A percentile compares a stretch with the other conserved stretches of the same genome.
These are phyloP conservation scores for Colletotrichum sp. DNA, from an alignment of 2,329 filamentous ascomycete species.

Conservation along the genomic window DNA sequence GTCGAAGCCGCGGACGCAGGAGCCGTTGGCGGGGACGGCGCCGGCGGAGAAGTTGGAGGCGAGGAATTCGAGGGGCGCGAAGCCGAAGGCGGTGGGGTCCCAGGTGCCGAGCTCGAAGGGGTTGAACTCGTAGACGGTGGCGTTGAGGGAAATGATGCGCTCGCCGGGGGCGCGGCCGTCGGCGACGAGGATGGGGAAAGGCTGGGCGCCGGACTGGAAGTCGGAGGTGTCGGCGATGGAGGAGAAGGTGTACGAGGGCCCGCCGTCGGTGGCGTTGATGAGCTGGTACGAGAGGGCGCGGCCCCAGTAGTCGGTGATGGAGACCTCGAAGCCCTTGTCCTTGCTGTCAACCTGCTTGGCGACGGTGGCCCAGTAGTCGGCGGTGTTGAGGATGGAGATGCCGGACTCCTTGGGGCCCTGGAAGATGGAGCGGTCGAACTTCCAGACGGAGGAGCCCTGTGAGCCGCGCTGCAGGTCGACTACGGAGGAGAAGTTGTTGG, in stretches of 20 bases:
- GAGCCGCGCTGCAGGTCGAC: constrained; percentile 55
- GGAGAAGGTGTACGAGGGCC: constrained; percentile 80
- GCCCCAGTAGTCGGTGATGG: constrained; percentile 90
- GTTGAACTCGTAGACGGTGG: constrained; percentile 68
- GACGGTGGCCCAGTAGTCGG: constrained; percentile 41
- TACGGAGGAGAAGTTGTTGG: constrained; percentile 84
- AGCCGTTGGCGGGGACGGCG: constrained; percentile 45
- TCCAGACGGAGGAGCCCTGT: constrained; percentile 40
- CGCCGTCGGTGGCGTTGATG: constrained; percentile 77
- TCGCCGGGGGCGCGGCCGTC: constrained; percentile 51
- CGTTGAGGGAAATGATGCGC: constrained; percentile 54
- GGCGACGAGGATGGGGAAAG: constrained; percentile 56
- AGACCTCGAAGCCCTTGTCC: constrained; percentile 54
- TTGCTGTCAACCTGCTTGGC: constrained; percentile 40
- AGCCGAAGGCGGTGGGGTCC: constrained; percentile 64
- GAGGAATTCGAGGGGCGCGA: constrained; percentile 64
- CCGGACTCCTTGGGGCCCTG: constrained; percentile 41
- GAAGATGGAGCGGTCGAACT: constrained; percentile 47
- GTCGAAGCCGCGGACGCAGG: constrained; percentile 70
- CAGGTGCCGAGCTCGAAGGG: constrained; percentile 72
- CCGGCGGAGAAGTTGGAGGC: constrained; percentile 64
- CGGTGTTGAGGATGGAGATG: constrained; percentile 31
- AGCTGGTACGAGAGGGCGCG: constrained; percentile 87
- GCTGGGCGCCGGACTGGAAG: constrained; percentile 47
- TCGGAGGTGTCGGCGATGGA: constrained; percentile 55